Conservation (phyloP, 495 filamentous ascomycete species). For the Penicillium pancosmium region DNA sequence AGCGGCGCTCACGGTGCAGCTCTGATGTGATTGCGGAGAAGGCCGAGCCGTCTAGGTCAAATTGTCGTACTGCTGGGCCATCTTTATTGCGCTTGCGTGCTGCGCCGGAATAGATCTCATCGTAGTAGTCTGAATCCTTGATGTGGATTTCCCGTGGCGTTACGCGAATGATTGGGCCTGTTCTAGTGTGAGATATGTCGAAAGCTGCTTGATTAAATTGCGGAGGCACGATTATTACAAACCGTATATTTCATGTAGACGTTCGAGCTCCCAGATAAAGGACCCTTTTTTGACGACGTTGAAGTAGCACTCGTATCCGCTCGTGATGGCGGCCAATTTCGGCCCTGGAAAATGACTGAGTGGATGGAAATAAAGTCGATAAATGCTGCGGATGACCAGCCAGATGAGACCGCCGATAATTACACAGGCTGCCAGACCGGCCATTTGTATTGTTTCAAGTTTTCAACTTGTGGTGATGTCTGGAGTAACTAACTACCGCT, state of each 20-base stretch:
- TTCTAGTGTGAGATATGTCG: background rate
- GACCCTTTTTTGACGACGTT: conserved; percentile 34
- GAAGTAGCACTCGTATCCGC: conserved; percentile 55
- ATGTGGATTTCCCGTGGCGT: conserved; percentile 54
- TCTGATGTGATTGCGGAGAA: conserved; percentile 28
- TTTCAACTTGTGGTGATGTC: too few relatives aligned
- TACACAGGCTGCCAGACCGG: background rate
- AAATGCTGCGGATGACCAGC: conserved; percentile 26
- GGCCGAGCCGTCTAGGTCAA: conserved; percentile 16
- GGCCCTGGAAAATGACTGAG: conserved; percentile 50
- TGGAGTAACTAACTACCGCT: too few relatives aligned
- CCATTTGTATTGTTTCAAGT: background rate
- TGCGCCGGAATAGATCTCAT: conserved; percentile 34
- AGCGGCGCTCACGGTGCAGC: conserved; percentile 30
- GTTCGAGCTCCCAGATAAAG: conserved; percentile 24
- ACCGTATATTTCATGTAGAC: conserved; percentile 54
- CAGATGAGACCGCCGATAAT: conserved; percentile 8
- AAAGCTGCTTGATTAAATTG: background rate
- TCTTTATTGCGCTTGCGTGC: conserved; percentile 32
- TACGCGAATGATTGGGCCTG: conserved; percentile 57
- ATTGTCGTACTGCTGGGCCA: conserved; percentile 13
- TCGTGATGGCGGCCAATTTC: conserved; percentile 48
- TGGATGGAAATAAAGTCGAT: conserved; percentile 55
- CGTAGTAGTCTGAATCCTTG: conserved; percentile 41
- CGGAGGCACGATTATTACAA: conserved; percentile 2